Conservation (phyloP, 2,329 filamentous ascomycete genomes). For the Claviceps digitariae region DNA sequence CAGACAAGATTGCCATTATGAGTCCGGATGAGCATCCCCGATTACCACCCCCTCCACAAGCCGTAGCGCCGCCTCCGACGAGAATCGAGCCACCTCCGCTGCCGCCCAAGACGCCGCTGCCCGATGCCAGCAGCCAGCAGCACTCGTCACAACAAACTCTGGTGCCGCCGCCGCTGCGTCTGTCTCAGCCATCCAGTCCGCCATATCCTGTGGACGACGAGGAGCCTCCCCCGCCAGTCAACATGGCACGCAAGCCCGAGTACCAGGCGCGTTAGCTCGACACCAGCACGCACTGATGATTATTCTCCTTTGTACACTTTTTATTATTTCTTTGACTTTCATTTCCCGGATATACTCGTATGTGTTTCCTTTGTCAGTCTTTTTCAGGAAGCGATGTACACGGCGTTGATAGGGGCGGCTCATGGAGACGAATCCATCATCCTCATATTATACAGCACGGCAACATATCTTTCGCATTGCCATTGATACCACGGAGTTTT, state of each 20-base stretch:
- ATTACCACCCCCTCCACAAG: conserved; percentile 21
- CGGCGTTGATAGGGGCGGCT: not conserved
- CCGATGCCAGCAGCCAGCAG: conserved; percentile 27
- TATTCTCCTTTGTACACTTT: not conserved
- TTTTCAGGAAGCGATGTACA: not conserved
- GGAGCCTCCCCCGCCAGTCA: conserved; percentile 65
- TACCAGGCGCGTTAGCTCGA: conserved; percentile 28
- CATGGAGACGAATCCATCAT: not conserved
- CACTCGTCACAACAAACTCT: conserved; percentile 13
- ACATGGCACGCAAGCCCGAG: conserved; percentile 75
- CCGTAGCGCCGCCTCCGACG: conserved; percentile 14
- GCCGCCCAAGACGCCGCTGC: conserved; percentile 65
- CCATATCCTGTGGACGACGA: conserved; percentile 68
- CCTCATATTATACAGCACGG: not conserved
- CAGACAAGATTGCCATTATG: conserved; percentile 56
- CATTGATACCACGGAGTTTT: not conserved
- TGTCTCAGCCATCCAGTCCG: conserved; percentile 29
- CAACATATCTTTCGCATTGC: not conserved
- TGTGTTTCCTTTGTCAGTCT: not conserved
- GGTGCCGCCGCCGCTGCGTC: conserved; percentile 11
- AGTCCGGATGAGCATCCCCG: conserved; percentile 44
- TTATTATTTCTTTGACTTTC: not conserved
- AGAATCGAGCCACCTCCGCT: conserved; percentile 53
- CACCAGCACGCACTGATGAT: not conserved
- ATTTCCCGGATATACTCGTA: not conserved